Evolutionary conservation across 306 rosid species (phyloP).

Genomic region (Quercus glauca): DNA sequence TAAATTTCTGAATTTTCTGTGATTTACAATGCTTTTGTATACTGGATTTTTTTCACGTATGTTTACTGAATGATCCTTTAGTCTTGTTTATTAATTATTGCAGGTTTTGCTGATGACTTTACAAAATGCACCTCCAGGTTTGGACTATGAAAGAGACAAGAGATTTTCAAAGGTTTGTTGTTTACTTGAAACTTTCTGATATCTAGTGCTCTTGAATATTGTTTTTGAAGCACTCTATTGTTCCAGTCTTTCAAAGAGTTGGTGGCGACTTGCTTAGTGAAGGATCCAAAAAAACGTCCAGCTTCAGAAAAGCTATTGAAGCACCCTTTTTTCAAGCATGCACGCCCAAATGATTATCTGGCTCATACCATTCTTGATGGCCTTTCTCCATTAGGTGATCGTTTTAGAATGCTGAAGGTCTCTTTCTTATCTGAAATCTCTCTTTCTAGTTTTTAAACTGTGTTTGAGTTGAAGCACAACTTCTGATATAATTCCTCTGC

Average conservation of each 20-base stretch:
- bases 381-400: conserved; percentile 88
- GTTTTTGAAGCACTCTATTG: conserved; percentile 29
- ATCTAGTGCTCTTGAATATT: conserved; percentile 16
- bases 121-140: conserved; percentile 99
- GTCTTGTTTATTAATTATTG: conserved; percentile 27
- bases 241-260: conserved; percentile 88
- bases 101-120: conserved; percentile 97
- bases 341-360: conserved; percentile 58
- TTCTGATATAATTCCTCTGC: conserved; percentile 18
- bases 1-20: conserved; percentile 40
- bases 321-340: conserved; percentile 85
- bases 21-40: conserved; percentile 12
- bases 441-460: conserved; percentile 10
- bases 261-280: conserved; percentile 90
- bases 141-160: conserved; percentile 95
- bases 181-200: conserved; percentile 29
- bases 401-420: conserved; percentile 83
- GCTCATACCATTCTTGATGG: conserved; percentile 70
- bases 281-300: conserved; percentile 99
- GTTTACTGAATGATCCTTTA: conserved; percentile 1
- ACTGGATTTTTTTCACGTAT: conserved; percentile 1
- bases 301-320: conserved; percentile 86
- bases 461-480: conserved; percentile 3
- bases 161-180: conserved; percentile 85
- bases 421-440: conserved; percentile 27